A percentile compares a stretch with the other conserved stretches of the same genome.
Evolutionary conservation across 306 rosid species (phyloP).

Genomic region (Senna tora): DNA sequence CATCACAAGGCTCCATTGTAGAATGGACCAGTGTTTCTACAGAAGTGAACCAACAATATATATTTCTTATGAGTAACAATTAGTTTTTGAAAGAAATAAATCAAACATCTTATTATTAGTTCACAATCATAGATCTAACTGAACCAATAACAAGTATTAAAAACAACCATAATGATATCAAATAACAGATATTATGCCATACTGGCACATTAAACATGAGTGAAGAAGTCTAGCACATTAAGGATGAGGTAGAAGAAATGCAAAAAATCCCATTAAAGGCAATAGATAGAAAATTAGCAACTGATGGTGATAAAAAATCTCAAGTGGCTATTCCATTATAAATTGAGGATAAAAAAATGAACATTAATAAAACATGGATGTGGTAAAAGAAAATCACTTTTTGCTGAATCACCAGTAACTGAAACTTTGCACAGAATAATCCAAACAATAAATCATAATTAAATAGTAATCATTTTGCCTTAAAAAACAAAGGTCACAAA

Average conservation of each 20-base stretch:
- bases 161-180: background rate
- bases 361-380: background rate
- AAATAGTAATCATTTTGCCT: slow-evolving; percentile 5
- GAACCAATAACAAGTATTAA: background rate
- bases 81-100: background rate
- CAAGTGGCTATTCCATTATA: background rate
- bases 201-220: background rate
- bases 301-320: background rate
- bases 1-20: slow-evolving; percentile 49
- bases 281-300: background rate
- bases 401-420: background rate
- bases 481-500: background rate
- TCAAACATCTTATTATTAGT: background rate
- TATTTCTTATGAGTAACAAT: slow-evolving; percentile 4
- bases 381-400: background rate
- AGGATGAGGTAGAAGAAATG: background rate
- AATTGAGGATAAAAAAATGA: background rate
- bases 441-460: background rate
- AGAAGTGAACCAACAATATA: slow-evolving; percentile 23
- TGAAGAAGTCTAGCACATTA: background rate
- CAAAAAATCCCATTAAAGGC: background rate
- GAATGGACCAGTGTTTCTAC: slow-evolving; percentile 90
- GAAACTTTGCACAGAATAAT: background rate
- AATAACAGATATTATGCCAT: background rate
- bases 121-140: background rate